Base-by-base conservation (phyloP, 305 asterid species). In the Coffea humblotiana region DNA sequence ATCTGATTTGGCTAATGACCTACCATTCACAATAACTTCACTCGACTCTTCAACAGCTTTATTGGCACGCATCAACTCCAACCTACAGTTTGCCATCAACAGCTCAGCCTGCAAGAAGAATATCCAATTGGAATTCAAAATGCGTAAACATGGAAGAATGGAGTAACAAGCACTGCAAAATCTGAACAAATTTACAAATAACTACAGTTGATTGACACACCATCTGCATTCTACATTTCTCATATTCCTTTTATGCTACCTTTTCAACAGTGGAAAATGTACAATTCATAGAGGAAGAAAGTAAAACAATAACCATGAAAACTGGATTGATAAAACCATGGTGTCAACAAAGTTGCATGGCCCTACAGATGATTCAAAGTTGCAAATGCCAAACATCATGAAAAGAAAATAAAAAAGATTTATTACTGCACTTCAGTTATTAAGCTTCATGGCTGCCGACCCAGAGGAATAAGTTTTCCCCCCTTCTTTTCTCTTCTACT, bases 31-130 rank as follows among this genome's bases (percentile, higher is more conserved):
- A 77, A 78, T 75, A 45, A 72, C 47, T 23, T 77, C 61, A 66
- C 45, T 54, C 52, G 87, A 83, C 78, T 79, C 76, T 60, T 82
- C 89, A 35, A 85, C 87, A 32, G 43, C 84, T 74, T 79, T 82
- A 78, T 85, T 87, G 83, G 88, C 85, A 79, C 74, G 86, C 61
- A 82, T 77, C 82, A 92, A 85, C 83, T 94, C 93, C 48, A 66
- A 83, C 85, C 80, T 78, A 83, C 99, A 96, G 76, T 88, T 88
- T 65, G 75, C 79, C 89, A 82, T 86, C 79, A 92, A 68, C 73
- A 90, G 81, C 58, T 89, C 95, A 79, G 91, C 98, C 97, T 95
- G 95, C 92, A 88, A 77, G 51, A 73, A 77, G 80, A 78, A 74
- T 67, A 19, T 32, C 49, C 49, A 37, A 43, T 43, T 10, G 40